A percentile compares a stretch with the other conserved stretches of the same genome.
These are phyloP conservation scores for Lactarius trivialis DNA, from an alignment of 768 basidiomycete species.

Conservation along the genomic window DNA sequence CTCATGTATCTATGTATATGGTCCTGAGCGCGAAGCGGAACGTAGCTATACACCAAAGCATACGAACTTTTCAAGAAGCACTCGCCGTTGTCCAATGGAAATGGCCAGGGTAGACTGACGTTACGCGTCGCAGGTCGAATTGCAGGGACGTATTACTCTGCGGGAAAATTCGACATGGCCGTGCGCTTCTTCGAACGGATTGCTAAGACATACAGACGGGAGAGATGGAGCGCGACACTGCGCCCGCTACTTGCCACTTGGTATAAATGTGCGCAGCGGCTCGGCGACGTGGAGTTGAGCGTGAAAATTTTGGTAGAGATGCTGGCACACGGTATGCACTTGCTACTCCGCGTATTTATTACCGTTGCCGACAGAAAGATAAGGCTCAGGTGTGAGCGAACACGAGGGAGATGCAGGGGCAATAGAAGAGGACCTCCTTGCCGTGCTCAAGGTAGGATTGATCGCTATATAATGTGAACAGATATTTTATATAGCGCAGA, in stretches of 20 bases:
- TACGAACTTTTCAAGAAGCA: constrained; percentile 91
- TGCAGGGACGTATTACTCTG: constrained; percentile 75
- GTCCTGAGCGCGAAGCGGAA: not conserved
- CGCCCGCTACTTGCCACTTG: constrained; percentile 68
- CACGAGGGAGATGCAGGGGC: constrained; percentile 42
- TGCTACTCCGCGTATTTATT: not conserved
- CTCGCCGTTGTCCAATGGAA: constrained; percentile 33
- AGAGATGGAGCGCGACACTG: constrained; percentile 73
- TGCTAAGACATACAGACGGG: constrained; percentile 78
- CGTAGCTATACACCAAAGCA: constrained; percentile 84
- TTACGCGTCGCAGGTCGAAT: constrained; percentile 90
- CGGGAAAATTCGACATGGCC: constrained; percentile 81
- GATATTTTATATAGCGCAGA: constrained; percentile 38
- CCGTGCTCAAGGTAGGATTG: constrained; percentile 55
- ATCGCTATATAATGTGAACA: not conserved
- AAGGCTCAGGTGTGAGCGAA: constrained; percentile 30
- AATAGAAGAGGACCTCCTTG: constrained; percentile 66
- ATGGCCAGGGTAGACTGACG: constrained; percentile 71
- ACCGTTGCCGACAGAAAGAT: not conserved
- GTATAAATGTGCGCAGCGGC: constrained; percentile 75
- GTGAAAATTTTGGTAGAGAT: constrained; percentile 77
- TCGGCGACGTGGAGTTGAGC: constrained; percentile 71
- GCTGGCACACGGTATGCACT: constrained; percentile 60
- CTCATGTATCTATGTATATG: not conserved
- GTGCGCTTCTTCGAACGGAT: constrained; percentile 92